Percentiles rank a stretch among this genome's conserved stretches.
Conservation (phyloP, 2,329 filamentous ascomycete species). For the Claviceps humidiphila region DNA sequence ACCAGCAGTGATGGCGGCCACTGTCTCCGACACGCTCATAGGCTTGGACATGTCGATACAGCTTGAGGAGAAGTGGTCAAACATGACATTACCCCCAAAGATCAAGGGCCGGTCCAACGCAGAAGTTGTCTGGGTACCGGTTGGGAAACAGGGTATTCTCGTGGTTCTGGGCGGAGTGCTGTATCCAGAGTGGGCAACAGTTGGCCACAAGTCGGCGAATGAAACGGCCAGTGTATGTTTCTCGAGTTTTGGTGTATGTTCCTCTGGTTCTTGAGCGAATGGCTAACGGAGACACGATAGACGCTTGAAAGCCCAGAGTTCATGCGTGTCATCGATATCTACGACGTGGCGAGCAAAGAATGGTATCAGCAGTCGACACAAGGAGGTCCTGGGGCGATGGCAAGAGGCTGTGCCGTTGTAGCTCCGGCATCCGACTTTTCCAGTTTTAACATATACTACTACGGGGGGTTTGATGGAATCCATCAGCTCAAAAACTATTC, state of each 20-base stretch:
- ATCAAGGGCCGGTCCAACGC: conserved; percentile 46
- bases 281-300: conserved; percentile 19
- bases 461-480: conserved; percentile 57
- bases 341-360: conserved; percentile 53
- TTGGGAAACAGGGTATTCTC: conserved; percentile 61
- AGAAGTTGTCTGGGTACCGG: conserved; percentile 63
- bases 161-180: conserved; percentile 65
- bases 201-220: conserved; percentile 15
- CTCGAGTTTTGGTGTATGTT: not conserved
- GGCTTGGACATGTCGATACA: conserved; percentile 45
- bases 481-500: conserved; percentile 24
- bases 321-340: conserved; percentile 60
- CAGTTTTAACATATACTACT: conserved; percentile 75
- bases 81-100: conserved; percentile 34
- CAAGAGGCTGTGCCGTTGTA: conserved; percentile 62
- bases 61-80: conserved; percentile 39
- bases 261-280: not conserved
- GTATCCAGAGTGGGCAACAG: conserved; percentile 36
- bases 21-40: conserved; percentile 44
- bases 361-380: conserved; percentile 60
- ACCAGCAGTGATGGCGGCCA: conserved; percentile 23
- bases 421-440: conserved; percentile 57
- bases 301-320: conserved; percentile 55
- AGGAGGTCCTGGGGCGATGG: conserved; percentile 42
- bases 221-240: conserved; percentile 20